Conservation (phyloP, 257 asterid genomes). For the Striga asiatica region DNA sequence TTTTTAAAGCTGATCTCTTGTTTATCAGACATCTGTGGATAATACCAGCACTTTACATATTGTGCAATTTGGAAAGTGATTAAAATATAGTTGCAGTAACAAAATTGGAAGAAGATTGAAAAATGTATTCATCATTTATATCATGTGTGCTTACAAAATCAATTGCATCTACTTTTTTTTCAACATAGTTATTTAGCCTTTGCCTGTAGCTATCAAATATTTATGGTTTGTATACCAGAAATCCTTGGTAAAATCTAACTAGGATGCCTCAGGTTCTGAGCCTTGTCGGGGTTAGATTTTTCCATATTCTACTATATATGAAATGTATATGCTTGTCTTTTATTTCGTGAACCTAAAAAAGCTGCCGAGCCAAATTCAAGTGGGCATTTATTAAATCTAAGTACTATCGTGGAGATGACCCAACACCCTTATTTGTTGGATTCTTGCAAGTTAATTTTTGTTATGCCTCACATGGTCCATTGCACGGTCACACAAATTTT, state of each 20-base stretch:
- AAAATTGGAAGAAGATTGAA: too few relatives aligned
- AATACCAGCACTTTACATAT: too few relatives aligned
- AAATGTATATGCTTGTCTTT: background rate
- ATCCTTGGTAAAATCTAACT: background rate
- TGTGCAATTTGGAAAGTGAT: too few relatives aligned
- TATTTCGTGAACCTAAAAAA: conserved; percentile 7
- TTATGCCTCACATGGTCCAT: conserved; percentile 24
- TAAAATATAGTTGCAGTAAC: too few relatives aligned
- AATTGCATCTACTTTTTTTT: too few relatives aligned
- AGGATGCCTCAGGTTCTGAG: conserved; percentile 20
- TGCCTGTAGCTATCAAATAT: background rate
- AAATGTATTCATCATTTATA: too few relatives aligned
- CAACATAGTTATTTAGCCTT: too few relatives aligned
- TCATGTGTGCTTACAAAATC: too few relatives aligned
- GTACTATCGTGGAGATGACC: conserved; percentile 2
- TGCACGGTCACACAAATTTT: conserved; percentile 1
- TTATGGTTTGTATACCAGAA: background rate
- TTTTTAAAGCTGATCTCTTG: too few relatives aligned
- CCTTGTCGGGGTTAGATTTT: conserved; percentile 14
- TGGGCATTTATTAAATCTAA: conserved; percentile 20
- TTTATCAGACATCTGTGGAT: too few relatives aligned
- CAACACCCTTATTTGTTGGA: background rate
- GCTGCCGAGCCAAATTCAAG: conserved; percentile 11
- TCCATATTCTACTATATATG: background rate
- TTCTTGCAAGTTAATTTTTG: background rate